Evolutionary conservation across 305 asterid genomes (phyloP).

Genomic region (Fraxinus albicans): DNA sequence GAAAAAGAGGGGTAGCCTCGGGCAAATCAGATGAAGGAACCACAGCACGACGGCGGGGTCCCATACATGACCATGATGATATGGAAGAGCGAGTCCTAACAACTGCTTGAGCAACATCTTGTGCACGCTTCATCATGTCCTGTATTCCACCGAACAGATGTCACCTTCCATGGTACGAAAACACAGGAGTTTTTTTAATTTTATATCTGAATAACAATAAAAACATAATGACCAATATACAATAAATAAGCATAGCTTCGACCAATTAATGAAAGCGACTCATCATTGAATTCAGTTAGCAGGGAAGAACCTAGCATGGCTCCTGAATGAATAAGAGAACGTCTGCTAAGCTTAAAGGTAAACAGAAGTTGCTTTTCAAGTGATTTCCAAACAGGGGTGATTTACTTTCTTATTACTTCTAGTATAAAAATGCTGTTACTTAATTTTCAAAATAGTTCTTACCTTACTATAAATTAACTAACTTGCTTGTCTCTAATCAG

Average conservation of each 20-base stretch:
- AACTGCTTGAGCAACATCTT: constrained; percentile 90
- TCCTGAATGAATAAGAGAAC: background rate
- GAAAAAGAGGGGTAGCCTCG: constrained; percentile 43
- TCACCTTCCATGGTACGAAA: constrained; percentile 10
- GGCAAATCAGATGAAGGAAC: constrained; percentile 40
- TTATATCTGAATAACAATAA: background rate
- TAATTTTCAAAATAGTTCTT: background rate
- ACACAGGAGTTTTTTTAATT: background rate
- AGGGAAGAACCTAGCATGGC: background rate
- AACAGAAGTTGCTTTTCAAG: background rate
- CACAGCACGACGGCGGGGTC: constrained; percentile 77
- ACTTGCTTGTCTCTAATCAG: background rate
- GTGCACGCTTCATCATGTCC: constrained; percentile 93
- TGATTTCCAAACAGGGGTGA: background rate
- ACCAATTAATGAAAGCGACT: background rate
- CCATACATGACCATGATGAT: constrained; percentile 85
- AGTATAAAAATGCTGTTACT: background rate
- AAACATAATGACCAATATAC: background rate
- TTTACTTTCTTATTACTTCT: background rate
- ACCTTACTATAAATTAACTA: background rate
- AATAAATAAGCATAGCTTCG: background rate
- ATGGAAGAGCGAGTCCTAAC: constrained; percentile 73
- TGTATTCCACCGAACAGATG: constrained; percentile 21
- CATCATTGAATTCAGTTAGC: background rate
- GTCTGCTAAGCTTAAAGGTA: background rate